Percentiles rank a stretch among this genome's conserved stretches.
phyloP scores from a whole-genome alignment of 2,329 filamentous ascomycete genomes.

The Ceratocystis variospora region DNA sequence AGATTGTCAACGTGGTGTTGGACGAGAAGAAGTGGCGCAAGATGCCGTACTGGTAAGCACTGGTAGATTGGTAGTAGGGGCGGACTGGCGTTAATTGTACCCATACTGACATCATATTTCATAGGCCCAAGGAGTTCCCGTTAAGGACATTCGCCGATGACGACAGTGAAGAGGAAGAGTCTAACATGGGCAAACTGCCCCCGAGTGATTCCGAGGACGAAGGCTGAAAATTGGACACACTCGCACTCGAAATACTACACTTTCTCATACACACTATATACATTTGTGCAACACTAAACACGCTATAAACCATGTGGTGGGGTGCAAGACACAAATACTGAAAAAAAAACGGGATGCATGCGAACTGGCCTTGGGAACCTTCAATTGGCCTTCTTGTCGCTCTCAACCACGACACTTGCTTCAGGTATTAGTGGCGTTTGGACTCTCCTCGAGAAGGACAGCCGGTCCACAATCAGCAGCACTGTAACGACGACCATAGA shows the following conservation, averaged over 20 bases:
- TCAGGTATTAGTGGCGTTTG: slow-evolving; percentile 18
- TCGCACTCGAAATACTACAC: not conserved
- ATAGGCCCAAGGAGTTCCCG: slow-evolving; percentile 54
- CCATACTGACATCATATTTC: not conserved
- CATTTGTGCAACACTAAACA: not conserved
- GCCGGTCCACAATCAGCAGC: slow-evolving; percentile 44
- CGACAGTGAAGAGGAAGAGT: slow-evolving; percentile 53
- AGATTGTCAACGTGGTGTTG: slow-evolving; percentile 84
- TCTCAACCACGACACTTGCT: slow-evolving; percentile 21
- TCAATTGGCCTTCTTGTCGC: slow-evolving; percentile 25
- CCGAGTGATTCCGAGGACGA: slow-evolving; percentile 68
- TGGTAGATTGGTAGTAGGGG: not conserved
- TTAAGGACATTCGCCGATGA: slow-evolving; percentile 35
- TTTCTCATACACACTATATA: not conserved
- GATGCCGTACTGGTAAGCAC: slow-evolving; percentile 62
- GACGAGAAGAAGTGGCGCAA: slow-evolving; percentile 91
- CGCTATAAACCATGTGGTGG: not conserved
- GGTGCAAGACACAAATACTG: not conserved
- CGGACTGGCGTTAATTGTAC: not conserved
- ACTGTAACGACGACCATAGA: slow-evolving; percentile 53
- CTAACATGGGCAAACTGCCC: slow-evolving; percentile 71
- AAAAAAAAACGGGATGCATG: not conserved
- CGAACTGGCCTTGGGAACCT: slow-evolving; percentile 1
- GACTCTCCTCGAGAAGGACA: slow-evolving; percentile 14
- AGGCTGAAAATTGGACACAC: slow-evolving; percentile 8